Evolutionary conservation across 1,284 basidiomycete species (phyloP), one percentile per base, ranked within the genome.

Genomic region (Ceratobasidium sp.): DNA sequence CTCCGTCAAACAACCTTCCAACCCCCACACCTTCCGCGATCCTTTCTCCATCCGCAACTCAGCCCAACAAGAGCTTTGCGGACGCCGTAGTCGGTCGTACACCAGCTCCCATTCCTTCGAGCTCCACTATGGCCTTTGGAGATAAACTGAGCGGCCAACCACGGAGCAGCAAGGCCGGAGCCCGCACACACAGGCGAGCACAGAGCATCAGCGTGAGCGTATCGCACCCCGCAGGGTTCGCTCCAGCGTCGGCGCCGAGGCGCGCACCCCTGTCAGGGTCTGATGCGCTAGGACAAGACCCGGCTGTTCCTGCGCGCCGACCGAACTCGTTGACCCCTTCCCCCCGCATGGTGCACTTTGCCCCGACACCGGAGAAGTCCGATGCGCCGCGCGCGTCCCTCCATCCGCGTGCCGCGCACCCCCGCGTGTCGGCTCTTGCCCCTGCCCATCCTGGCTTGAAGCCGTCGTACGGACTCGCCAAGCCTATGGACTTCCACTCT

Each of bases 321-420:
- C 66, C 66, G 38, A 32, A 41, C 7, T 69, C 66, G 30, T 30
- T 67, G 13, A 47, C 43, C 2, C 54, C 66, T 21, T 58, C 66
- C 2, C 54, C 66, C 66, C 66, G 66, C 66, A 54, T 54, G 66
- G 66, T 69, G 9, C 66, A 69, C 66, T 69, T 69, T 69, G 66
- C 52, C 16, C 52, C 66, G 52, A 54, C 58, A n/a, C 52, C 66
- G n/a, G 54, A 69, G 41, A 28, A n/a, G 13, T 30, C 23, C 18
- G 66, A 69, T 43, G 30, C 28, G 38, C 30, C 55, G 4, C 52
- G 54, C 64, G 64, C 50, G 13, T 54, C 64, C 9, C 64, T 54
- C 21, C 64, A 23, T 2, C 38, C 54, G 52, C 66, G 66, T 21
- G 52, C 66, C 26, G 41, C 52, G 41, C 66, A 69, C 23, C 66